Conservation (phyloP, 352 stramenopile genomes). For the Phytophthora fragariae region DNA sequence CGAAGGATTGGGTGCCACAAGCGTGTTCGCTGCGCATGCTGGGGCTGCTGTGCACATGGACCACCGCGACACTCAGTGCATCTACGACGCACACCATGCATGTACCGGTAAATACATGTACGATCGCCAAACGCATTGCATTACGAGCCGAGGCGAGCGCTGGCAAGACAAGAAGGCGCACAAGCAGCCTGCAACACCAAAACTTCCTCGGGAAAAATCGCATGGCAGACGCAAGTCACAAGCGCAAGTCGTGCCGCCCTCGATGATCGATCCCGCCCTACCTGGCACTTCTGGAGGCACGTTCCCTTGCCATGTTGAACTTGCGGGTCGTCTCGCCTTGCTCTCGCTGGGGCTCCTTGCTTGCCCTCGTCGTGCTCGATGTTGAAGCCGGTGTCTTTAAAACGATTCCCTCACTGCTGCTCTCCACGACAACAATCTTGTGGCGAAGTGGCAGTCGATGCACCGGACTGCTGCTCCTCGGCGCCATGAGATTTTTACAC, state of each 20-base stretch:
- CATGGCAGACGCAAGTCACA: background rate
- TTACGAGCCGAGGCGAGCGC: too few species aligned
- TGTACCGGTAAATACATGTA: too few species aligned
- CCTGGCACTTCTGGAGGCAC: background rate
- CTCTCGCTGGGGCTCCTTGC: too few species aligned
- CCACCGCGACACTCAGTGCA: too few species aligned
- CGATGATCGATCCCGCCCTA: background rate
- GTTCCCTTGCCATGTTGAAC: background rate
- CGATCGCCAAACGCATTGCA: too few species aligned
- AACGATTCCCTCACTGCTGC: background rate
- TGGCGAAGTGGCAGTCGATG: background rate
- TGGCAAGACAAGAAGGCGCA: too few species aligned
- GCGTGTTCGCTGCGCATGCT: background rate
- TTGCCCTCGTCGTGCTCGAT: background rate
- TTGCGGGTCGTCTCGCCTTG: background rate
- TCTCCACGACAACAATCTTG: background rate
- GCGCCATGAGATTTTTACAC: constrained; percentile 27
- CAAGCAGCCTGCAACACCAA: too few species aligned
- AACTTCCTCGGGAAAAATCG: background rate
- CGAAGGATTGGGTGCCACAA: background rate
- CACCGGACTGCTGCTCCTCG: background rate
- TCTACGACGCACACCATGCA: too few species aligned
- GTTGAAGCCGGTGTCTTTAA: background rate
- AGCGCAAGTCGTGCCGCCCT: background rate
- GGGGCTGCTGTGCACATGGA: background rate